Evolutionary conservation across 768 basidiomycete species (phyloP).

Genomic region (Naganishia kalamii): DNA sequence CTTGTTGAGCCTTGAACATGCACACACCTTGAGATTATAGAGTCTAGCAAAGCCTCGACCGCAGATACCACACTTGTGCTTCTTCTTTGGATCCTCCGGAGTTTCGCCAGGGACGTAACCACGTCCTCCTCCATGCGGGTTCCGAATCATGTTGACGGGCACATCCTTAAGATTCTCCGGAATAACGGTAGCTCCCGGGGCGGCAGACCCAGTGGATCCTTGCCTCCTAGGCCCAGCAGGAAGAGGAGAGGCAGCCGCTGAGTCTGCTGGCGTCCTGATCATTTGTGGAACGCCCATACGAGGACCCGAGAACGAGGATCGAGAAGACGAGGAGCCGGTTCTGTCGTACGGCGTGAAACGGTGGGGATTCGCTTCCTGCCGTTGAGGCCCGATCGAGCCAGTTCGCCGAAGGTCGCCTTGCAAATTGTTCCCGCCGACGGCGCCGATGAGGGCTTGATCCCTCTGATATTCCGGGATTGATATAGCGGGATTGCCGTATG

Average conservation of each 20-base stretch:
- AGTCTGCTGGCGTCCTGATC: background rate
- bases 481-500: background rate
- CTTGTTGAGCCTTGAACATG: background rate
- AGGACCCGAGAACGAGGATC: background rate
- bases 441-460: background rate
- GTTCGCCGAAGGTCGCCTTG: background rate
- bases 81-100: slow-evolving; percentile 45
- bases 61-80: slow-evolving; percentile 43
- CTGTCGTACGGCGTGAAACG: background rate
- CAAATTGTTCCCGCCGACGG: background rate
- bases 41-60: slow-evolving; percentile 78
- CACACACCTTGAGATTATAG: slow-evolving; percentile 77
- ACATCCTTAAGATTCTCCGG: slow-evolving; percentile 1
- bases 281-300: background rate
- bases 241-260: background rate
- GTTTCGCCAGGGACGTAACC: slow-evolving; percentile 46
- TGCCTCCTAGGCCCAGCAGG: background rate
- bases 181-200: background rate
- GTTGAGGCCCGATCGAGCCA: background rate
- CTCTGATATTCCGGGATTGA: background rate
- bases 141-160: slow-evolving; percentile 28
- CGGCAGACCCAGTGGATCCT: background rate
- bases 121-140: slow-evolving; percentile 43
- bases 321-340: background rate
- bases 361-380: background rate